These are phyloP conservation scores for Corymbia citriodora DNA, from an alignment of 441 rosid genomes.

Conservation along the genomic window DNA sequence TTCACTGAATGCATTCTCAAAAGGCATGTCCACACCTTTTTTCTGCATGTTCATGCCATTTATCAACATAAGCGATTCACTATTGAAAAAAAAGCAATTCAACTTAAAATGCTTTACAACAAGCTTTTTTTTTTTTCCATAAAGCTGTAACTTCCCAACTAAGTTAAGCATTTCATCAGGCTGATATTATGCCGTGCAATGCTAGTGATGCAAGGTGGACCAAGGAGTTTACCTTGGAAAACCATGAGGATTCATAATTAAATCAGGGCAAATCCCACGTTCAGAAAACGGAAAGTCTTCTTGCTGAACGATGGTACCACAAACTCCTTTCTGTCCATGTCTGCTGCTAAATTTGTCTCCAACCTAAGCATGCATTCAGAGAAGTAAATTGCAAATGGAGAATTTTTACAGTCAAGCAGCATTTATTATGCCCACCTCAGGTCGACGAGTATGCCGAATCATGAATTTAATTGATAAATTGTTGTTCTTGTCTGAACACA, in stretches of 20 bases:
- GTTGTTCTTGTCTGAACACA: conserved; percentile 45
- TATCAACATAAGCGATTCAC: neutral
- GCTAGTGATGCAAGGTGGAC: neutral
- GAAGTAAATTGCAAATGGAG: neutral
- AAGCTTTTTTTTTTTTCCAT: neutral
- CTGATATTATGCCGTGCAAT: neutral
- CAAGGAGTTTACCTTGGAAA: conserved; percentile 74
- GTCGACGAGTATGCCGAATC: conserved; percentile 94
- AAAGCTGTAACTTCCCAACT: neutral
- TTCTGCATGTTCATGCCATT: neutral
- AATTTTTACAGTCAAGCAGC: neutral
- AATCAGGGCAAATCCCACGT: conserved; percentile 96
- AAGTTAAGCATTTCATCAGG: neutral
- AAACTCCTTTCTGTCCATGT: conserved; percentile 98
- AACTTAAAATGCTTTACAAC: neutral
- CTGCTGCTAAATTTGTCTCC: conserved; percentile 99
- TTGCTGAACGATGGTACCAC: conserved; percentile 91
- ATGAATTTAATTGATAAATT: conserved; percentile 55
- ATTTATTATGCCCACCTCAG: conserved; percentile 52
- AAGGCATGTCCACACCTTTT: neutral
- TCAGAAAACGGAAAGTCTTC: conserved; percentile 98
- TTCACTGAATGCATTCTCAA: neutral
- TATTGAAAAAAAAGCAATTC: neutral
- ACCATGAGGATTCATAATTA: conserved; percentile 99
- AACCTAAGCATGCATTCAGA: conserved; percentile 32